phyloP scores from a whole-genome alignment of 75 land plant species.

The Pinus albicaulis region DNA sequence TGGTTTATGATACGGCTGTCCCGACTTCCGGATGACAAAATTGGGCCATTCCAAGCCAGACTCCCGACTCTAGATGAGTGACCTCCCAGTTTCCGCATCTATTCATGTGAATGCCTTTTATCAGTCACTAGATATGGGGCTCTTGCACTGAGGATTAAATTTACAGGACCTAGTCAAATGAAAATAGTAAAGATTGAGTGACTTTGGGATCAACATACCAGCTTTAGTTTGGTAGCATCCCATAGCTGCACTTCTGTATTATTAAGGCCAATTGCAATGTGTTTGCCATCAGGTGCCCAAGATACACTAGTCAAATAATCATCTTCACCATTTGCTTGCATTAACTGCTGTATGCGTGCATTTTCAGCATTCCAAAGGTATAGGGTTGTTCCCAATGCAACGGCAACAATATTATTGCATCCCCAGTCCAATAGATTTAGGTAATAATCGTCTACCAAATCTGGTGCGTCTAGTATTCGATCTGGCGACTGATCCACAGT shows the following conservation, averaged over 20 bases:
- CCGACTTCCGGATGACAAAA: conserved; percentile 58
- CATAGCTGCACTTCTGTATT: conserved; percentile 40
- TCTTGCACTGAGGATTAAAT: not conserved
- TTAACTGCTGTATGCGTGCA: conserved; percentile 19
- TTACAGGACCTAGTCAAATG: not conserved
- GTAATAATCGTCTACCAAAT: conserved; percentile 59
- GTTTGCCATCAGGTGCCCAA: conserved; percentile 54
- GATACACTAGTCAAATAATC: conserved; percentile 48
- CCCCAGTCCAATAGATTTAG: conserved; percentile 75
- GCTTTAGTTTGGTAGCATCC: conserved; percentile 35
- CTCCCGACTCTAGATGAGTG: conserved; percentile 47
- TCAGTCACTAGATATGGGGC: too few relatives aligned
- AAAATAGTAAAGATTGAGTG: not conserved
- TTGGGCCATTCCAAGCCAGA: conserved; percentile 57
- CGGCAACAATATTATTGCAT: conserved; percentile 47
- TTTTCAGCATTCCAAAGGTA: conserved; percentile 52
- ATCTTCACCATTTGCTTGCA: conserved; percentile 18
- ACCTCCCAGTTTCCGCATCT: conserved; percentile 36
- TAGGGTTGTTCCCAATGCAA: conserved; percentile 44
- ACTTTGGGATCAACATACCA: conserved; percentile 3
- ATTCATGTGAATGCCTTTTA: not conserved
- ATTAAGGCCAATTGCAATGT: conserved; percentile 41
- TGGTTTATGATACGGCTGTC: conserved; percentile 68
- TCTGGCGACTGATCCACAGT: conserved; percentile 40
- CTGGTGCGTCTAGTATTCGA: conserved; percentile 64